phyloP scores from a whole-genome alignment of 441 rosid genomes.

The Flueggea neowawraea region DNA sequence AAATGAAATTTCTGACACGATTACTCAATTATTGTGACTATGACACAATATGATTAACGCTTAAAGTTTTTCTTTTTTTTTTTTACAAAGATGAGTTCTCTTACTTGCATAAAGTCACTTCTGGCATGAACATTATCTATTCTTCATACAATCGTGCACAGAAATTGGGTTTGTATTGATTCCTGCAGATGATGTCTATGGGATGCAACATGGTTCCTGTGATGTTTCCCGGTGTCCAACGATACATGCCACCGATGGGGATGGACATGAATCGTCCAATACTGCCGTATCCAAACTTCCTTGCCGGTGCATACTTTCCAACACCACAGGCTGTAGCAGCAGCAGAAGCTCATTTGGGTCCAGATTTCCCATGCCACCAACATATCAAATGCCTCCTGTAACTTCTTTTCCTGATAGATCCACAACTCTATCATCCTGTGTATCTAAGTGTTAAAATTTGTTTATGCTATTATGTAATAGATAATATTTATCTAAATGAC shows the following conservation, averaged over 20 bases:
- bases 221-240: conserved; percentile 87
- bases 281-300: conserved; percentile 70
- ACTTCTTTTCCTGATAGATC: conserved; percentile 50
- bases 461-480: too few species aligned
- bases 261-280: conserved; percentile 61
- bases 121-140: too few species aligned
- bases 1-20: too few species aligned
- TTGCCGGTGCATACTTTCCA: conserved; percentile 50
- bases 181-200: conserved; percentile 92
- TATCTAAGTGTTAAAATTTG: too few species aligned
- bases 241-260: conserved; percentile 69
- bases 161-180: conserved; percentile 12
- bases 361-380: conserved; percentile 55
- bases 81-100: too few species aligned
- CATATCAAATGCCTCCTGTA: conserved; percentile 46
- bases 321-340: conserved; percentile 48
- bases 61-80: too few species aligned
- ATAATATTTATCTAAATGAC: too few species aligned
- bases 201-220: conserved; percentile 88
- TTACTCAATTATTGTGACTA: too few species aligned
- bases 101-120: too few species aligned
- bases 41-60: too few species aligned
- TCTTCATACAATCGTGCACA: too few species aligned
- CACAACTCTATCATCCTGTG: conserved; percentile 23
- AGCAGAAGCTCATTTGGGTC: conserved; percentile 49